These are phyloP conservation scores for Helminthosporium solani DNA, from an alignment of 2,329 filamentous ascomycete genomes.

Conservation along the genomic window DNA sequence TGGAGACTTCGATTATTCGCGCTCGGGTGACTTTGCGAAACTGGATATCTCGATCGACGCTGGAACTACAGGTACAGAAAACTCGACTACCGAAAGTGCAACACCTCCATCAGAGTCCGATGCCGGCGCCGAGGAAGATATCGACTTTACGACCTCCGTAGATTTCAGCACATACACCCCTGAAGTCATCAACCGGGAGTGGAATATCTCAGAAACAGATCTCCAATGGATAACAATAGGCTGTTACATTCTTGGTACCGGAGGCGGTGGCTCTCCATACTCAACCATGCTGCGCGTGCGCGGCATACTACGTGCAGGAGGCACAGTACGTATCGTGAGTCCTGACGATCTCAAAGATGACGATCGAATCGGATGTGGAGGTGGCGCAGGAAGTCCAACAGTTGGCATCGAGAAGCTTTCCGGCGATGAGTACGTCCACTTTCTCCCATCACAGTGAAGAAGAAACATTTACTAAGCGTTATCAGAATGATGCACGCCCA, in stretches of 20 bases:
- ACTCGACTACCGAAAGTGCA: conserved; percentile 13
- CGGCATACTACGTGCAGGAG: conserved; percentile 43
- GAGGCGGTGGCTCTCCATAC: conserved; percentile 51
- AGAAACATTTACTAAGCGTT: neutral
- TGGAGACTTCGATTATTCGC: conserved; percentile 49
- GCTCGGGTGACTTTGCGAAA: conserved; percentile 30
- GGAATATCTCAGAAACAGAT: conserved; percentile 50
- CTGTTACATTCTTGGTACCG: conserved; percentile 52
- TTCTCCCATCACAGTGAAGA: conserved; percentile 2
- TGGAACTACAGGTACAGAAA: conserved; percentile 10
- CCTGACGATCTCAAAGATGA: conserved; percentile 47
- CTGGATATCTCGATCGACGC: conserved; percentile 12
- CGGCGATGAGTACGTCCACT: conserved; percentile 41
- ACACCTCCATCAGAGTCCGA: too few relatives aligned
- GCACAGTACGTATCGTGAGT: conserved; percentile 45
- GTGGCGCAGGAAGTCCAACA: conserved; percentile 47
- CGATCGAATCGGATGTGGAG: conserved; percentile 49
- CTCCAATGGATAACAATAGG: conserved; percentile 49
- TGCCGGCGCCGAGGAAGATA: conserved; percentile 20
- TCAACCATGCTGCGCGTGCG: conserved; percentile 47
- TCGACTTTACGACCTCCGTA: conserved; percentile 17
- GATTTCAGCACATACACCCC: conserved; percentile 44
- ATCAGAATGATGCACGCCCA: conserved; percentile 42
- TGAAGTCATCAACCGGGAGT: conserved; percentile 41
- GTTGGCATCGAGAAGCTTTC: conserved; percentile 47